A percentile compares a stretch with the other conserved stretches of the same genome.
Evolutionary conservation across 148 eudicot genomes (phyloP).

Genomic region (Arbutus unedo): DNA sequence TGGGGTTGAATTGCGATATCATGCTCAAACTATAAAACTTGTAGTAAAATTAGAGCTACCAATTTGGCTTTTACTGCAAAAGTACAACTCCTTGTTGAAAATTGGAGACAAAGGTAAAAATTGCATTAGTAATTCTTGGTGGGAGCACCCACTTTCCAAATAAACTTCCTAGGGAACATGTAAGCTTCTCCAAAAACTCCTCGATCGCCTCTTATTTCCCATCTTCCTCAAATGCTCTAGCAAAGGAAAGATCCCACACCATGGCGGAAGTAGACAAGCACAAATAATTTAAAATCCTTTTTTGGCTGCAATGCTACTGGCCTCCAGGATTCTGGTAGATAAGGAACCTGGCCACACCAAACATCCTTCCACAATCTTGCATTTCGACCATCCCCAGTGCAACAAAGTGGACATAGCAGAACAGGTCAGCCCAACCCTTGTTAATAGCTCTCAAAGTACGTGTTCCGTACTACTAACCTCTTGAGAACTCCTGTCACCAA

Average conservation of each 20-base stretch:
- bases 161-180: background rate
- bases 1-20: background rate
- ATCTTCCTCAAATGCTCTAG: background rate
- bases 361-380: no score
- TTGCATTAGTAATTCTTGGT: background rate
- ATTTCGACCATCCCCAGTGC: background rate
- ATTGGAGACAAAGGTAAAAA: background rate
- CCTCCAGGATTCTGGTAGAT: no score
- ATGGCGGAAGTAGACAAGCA: background rate
- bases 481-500: background rate
- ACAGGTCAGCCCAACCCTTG: background rate
- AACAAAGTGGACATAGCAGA: background rate
- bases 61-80: background rate
- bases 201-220: background rate
- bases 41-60: background rate
- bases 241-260: background rate
- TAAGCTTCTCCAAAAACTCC: background rate
- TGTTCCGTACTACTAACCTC: background rate
- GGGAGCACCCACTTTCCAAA: background rate
- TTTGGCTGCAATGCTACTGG: background rate
- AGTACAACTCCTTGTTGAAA: background rate
- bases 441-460: background rate
- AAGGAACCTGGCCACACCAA: no score
- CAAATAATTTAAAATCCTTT: background rate
- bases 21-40: background rate